Conservation (phyloP, 1,284 basidiomycete genomes). For the Meira miltonrushii region DNA sequence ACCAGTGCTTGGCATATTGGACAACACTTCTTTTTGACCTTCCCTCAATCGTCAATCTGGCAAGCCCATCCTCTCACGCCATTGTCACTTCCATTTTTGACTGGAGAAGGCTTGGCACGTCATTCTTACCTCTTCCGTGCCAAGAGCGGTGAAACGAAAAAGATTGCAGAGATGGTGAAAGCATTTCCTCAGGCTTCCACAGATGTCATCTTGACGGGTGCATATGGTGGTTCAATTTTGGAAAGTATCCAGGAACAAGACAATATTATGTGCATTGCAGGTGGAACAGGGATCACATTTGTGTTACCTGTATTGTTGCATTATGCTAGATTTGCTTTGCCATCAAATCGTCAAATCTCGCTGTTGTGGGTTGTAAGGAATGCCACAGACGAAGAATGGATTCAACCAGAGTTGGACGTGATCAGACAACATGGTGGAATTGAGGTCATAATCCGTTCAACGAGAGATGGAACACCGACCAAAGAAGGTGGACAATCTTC, state of each 20-base stretch:
- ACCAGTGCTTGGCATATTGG: conserved; percentile 15
- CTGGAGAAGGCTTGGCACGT: neutral
- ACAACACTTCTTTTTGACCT: conserved; percentile 22
- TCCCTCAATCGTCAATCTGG: conserved; percentile 19
- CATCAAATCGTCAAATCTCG: neutral
- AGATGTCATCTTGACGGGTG: conserved; percentile 20
- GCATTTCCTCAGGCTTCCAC: neutral
- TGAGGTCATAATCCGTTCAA: conserved; percentile 12
- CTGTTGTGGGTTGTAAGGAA: conserved; percentile 17
- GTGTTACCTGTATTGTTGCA: conserved; percentile 19
- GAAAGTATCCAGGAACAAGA: neutral
- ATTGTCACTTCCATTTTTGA: conserved; percentile 11
- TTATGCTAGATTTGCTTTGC: conserved; percentile 5
- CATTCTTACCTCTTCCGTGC: conserved; percentile 21
- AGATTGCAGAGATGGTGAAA: conserved; percentile 8
- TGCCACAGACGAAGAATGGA: conserved; percentile 12
- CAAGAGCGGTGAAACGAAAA: conserved; percentile 19
- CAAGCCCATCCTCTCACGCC: conserved; percentile 24
- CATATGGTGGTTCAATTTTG: conserved; percentile 17
- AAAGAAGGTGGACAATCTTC: neutral
- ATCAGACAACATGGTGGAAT: neutral
- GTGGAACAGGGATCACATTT: conserved; percentile 24
- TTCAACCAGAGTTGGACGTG: conserved; percentile 14
- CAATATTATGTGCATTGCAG: conserved; percentile 18
- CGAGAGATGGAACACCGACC: too few species aligned